These are phyloP conservation scores for Postia placenta DNA, from an alignment of 768 basidiomycete genomes.

Conservation along the genomic window DNA sequence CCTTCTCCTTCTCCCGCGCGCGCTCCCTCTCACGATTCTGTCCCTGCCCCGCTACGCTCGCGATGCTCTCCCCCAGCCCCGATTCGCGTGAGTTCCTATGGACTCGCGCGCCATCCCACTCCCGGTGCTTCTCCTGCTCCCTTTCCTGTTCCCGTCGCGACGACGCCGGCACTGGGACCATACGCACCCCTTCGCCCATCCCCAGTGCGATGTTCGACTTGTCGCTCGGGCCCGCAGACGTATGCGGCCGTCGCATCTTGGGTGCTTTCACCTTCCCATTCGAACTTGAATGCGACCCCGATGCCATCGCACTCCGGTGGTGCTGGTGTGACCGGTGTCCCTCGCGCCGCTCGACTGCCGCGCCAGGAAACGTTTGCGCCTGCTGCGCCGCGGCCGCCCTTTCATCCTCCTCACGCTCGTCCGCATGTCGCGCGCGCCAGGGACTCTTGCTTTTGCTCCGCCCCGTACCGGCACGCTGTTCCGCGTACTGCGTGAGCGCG, in stretches of 20 bases:
- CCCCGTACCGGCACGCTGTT: constrained; percentile 22
- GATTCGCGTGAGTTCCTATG: no score
- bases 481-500: constrained; percentile 55
- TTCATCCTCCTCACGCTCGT: background rate
- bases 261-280: constrained; percentile 21
- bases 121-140: constrained; percentile 2
- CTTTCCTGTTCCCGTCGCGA: background rate
- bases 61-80: constrained; percentile 11
- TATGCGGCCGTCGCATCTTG: constrained; percentile 64
- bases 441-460: constrained; percentile 18
- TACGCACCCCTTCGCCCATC: constrained; percentile 7
- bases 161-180: constrained; percentile 8
- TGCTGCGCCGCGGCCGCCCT: background rate
- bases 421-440: constrained; percentile 7
- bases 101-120: background rate
- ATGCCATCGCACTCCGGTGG: background rate
- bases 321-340: background rate
- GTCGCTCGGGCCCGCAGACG: constrained; percentile 68
- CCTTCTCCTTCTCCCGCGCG: constrained; percentile 16
- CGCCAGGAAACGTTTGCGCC: background rate
- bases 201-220: constrained; percentile 29
- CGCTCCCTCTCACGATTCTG: constrained; percentile 11
- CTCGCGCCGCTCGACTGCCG: background rate
- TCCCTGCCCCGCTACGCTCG: constrained; percentile 2
- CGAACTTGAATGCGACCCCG: constrained; percentile 19